Base-by-base conservation (phyloP, 176 grass and related monocot species). In the Pontederia crassipes region DNA sequence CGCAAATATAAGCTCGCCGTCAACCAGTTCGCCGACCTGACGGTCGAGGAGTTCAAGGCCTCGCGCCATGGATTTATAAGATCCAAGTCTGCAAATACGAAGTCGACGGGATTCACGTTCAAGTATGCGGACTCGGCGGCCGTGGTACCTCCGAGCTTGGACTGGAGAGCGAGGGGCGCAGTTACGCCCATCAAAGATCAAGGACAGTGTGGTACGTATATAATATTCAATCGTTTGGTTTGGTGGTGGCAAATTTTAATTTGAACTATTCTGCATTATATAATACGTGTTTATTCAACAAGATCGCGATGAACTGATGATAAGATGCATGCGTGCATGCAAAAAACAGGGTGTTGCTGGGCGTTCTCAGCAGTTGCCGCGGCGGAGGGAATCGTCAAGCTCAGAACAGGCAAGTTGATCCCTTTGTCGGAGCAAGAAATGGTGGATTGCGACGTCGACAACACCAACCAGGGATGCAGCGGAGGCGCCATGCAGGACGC, bases 1-100 rank as follows among this genome's bases (percentile, higher is more conserved):
- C 73, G 71, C 4, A 77, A 35, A 3, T 83, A 89, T 70, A 9
- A 17, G 65, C 77, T 88, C 8, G 69, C 48, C 14, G 73, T 83
- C 54, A 88, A 88, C 59, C 49, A 77, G 73, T 88, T 88, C 73
- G 55, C 85, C 51, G 80, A 88, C 54, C 68, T 88, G 58, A 83
- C 72, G 3, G 27, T 53, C 51, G 2, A 70, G 69, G 85, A 88
- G 69, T 83, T 88, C 77, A 8, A 73, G 8, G 74, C 72, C 8
- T 48, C 9, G 3, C 76, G 67, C 35, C 12, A 46, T 11, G 67
- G 58, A 64, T 63, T 62, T 24, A 15, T 24, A 24, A 40, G 32
- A 40, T 40, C 32, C 32, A 40, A 40, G 32, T 40, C 32, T 40
- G 4, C 32, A 40, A 40, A 40, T 40, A 40, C 6, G 32, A 40